Base-by-base conservation (phyloP, 1,284 basidiomycete genomes). In the Cutaneotrichosporon sp. region DNA sequence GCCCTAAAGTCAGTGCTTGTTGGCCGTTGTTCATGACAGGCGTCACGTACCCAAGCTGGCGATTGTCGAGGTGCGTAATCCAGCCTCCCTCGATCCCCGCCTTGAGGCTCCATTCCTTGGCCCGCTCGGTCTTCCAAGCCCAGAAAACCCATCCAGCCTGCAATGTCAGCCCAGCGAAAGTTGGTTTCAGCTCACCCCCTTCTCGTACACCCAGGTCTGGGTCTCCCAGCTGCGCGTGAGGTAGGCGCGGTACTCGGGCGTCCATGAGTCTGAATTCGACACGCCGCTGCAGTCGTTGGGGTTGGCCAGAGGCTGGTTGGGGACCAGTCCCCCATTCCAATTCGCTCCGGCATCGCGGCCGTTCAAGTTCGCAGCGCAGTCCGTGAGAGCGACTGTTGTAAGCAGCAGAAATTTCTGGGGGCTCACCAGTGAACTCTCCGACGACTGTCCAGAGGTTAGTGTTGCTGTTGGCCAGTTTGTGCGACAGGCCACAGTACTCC, bases 351-450 rank as follows among this genome's bases (percentile, higher is more conserved):
- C 57, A 19, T 83, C 79, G 37, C 83, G 80, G 17, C 84, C 84
- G 62, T 88, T 88, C 52, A 89, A 76, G 80, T 83, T 90, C 62
- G 77, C 83, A 14, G 91, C 89, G 64, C 91, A 96, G 70, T 96
- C 92, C 9, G 52, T 54, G 11, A 38, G 25, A 2, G 46, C 52
- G 20, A 29, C 26, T 49, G 38, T 5, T 17, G 38, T 49, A 11
- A 48, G 27, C 24, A n/a, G n/a, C n/a, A n/a, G n/a, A n/a, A n/a
- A n/a, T n/a, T n/a, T 16, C 1, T 17, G n/a, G 14, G 22, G 2
- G 9, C 11, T 10, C 12, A 49, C 87, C 80, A 0, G 86, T 82
- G 82, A 87, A 91, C 75, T 92, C 90, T 46, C 89, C 89, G 24
- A 90, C 87, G 41, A 91, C 78, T n/a, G 82, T 78, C 87, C 86